These are phyloP conservation scores for Pseudocercospora cruenta DNA, from an alignment of 2,329 filamentous ascomycete genomes.

Conservation along the genomic window DNA sequence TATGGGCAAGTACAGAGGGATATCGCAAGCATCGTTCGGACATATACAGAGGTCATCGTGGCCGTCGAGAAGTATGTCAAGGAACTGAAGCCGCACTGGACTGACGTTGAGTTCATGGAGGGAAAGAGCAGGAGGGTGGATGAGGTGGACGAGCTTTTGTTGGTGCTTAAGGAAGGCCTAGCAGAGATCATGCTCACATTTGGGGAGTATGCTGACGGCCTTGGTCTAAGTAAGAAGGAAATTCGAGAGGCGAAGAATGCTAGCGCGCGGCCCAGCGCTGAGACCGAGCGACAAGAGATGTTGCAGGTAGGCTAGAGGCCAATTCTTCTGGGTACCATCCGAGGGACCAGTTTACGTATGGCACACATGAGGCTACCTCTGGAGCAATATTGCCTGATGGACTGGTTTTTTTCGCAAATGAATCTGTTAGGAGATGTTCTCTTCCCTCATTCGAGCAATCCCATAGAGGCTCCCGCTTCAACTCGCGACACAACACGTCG, in stretches of 20 bases:
- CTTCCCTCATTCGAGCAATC: too few relatives aligned
- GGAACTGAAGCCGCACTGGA: constrained; percentile 71
- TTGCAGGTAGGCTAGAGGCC: constrained; percentile 10
- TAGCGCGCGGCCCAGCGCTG: constrained; percentile 5
- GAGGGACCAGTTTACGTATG: neutral
- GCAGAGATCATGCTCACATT: constrained; percentile 70
- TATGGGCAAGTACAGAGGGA: constrained; percentile 86
- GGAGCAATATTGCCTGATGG: neutral
- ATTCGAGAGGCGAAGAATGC: constrained; percentile 73
- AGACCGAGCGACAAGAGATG: constrained; percentile 28
- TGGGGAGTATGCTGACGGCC: constrained; percentile 70
- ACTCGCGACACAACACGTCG: too few relatives aligned
- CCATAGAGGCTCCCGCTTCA: too few relatives aligned
- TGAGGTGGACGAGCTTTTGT: constrained; percentile 73
- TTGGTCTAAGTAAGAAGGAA: constrained; percentile 72
- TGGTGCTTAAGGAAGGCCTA: constrained; percentile 67
- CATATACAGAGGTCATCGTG: constrained; percentile 69
- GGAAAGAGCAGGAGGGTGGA: constrained; percentile 53
- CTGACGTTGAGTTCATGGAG: constrained; percentile 64
- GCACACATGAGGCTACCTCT: neutral
- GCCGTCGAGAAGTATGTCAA: constrained; percentile 70
- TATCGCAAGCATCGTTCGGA: constrained; percentile 72
- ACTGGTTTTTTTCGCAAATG: too few relatives aligned
- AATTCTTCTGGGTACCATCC: neutral
- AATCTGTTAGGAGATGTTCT: too few relatives aligned